These are phyloP conservation scores for Candida vaughaniae DNA, from an alignment of 805 yeast species.

Conservation along the genomic window DNA sequence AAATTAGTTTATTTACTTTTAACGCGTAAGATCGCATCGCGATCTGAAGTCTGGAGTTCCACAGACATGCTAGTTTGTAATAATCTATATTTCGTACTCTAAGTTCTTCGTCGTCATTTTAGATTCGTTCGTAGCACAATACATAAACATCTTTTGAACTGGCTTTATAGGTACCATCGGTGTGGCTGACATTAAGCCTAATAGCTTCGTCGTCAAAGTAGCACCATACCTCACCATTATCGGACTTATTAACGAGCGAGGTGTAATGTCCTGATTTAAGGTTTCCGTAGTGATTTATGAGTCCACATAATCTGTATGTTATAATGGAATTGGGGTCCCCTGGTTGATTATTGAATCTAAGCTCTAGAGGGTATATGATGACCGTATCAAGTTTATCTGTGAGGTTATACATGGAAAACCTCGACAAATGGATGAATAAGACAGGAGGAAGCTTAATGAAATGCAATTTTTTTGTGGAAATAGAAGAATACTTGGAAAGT, in stretches of 20 bases:
- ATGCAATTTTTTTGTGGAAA: constrained; percentile 26
- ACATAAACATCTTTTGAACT: constrained; percentile 66
- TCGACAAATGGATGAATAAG: constrained; percentile 39
- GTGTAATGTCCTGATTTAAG: constrained; percentile 78
- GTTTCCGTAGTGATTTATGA: constrained; percentile 71
- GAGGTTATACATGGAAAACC: constrained; percentile 48
- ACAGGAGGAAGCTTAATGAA: constrained; percentile 38
- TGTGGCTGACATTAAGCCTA: constrained; percentile 44
- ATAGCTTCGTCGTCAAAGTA: constrained; percentile 72
- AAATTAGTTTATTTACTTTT: no score
- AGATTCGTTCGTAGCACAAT: constrained; percentile 57
- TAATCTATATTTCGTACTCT: no score
- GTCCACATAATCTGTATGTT: constrained; percentile 56
- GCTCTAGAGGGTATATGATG: constrained; percentile 54
- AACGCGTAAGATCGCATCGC: no score
- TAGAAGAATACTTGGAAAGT: constrained; percentile 8
- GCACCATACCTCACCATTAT: constrained; percentile 55
- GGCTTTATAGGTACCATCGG: constrained; percentile 35
- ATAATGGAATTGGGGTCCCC: constrained; percentile 22
- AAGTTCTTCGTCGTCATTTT: no score
- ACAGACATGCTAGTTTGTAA: no score
- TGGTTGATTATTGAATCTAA: constrained; percentile 42
- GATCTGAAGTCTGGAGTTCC: no score
- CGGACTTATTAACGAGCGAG: constrained; percentile 54
- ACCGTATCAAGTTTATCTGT: constrained; percentile 51